A percentile compares a stretch with the other conserved stretches of the same genome.
Conservation (phyloP, 2,329 filamentous ascomycete species). For the Bipolaris bicolor region DNA sequence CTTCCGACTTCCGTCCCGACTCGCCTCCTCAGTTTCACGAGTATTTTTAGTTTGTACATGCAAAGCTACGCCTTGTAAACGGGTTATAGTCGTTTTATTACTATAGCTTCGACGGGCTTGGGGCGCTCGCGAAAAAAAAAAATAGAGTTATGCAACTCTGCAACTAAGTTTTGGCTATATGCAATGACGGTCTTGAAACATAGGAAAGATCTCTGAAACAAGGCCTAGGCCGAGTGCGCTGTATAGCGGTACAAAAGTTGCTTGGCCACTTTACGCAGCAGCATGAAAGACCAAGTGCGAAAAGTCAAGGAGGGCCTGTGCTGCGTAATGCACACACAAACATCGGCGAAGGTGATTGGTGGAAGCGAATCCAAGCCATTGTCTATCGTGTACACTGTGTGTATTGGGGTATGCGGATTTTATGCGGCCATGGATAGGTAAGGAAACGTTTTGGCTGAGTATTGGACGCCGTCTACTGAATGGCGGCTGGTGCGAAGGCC, state of each 20-base stretch:
- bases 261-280: neutral
- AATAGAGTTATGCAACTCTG: neutral
- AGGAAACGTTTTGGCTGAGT: neutral
- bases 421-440: neutral
- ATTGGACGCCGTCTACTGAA: neutral
- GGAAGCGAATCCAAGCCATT: neutral
- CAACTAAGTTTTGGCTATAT: conserved; percentile 2
- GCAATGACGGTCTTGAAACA: conserved; percentile 2
- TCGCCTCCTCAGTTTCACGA: neutral
- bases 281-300: neutral
- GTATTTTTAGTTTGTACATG: neutral
- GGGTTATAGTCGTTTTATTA: neutral
- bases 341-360: neutral
- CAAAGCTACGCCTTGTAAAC: neutral
- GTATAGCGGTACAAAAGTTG: neutral
- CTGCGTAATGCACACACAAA: neutral
- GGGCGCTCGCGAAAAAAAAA: neutral
- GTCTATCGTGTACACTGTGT: neutral
- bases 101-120: neutral
- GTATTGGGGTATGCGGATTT: neutral
- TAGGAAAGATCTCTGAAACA: conserved; percentile 4
- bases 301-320: neutral
- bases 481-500: neutral
- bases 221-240: neutral
- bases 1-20: neutral